Conservation (phyloP, 768 basidiomycete genomes). For the Termitomyces titanicus region DNA sequence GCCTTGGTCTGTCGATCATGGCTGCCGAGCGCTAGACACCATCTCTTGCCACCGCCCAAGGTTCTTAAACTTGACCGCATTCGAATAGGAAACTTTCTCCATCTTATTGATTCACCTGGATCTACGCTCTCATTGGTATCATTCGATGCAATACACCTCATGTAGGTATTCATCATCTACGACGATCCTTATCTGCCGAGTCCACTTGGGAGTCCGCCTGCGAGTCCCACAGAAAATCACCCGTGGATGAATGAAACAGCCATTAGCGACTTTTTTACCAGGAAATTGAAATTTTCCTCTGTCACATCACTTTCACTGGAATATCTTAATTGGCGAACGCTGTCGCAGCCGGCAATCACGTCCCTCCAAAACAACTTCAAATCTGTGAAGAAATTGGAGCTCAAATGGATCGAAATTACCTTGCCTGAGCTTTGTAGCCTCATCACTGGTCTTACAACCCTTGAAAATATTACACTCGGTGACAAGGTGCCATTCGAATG, state of each 20-base stretch:
- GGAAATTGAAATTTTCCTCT: neutral
- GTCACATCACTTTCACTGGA: neutral
- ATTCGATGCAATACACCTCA: too few species aligned
- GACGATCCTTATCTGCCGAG: too few species aligned
- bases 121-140: too few species aligned
- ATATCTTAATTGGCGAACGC: neutral
- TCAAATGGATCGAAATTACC: neutral
- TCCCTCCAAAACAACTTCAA: neutral
- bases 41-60: too few species aligned
- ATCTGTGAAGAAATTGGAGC: neutral
- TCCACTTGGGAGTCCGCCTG: too few species aligned
- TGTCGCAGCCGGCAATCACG: neutral
- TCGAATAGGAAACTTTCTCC: too few species aligned
- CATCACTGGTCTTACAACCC: neutral
- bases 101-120: too few species aligned
- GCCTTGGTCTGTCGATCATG: too few species aligned
- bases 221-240: too few species aligned
- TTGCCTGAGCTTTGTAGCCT: neutral
- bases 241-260: neutral
- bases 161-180: too few species aligned
- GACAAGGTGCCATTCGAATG: neutral
- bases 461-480: neutral
- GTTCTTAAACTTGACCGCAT: too few species aligned
- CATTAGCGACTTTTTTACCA: neutral
- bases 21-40: too few species aligned